These are phyloP conservation scores for Paraconiothyrium sp. DNA, from an alignment of 2,329 filamentous ascomycete genomes.

Conservation along the genomic window DNA sequence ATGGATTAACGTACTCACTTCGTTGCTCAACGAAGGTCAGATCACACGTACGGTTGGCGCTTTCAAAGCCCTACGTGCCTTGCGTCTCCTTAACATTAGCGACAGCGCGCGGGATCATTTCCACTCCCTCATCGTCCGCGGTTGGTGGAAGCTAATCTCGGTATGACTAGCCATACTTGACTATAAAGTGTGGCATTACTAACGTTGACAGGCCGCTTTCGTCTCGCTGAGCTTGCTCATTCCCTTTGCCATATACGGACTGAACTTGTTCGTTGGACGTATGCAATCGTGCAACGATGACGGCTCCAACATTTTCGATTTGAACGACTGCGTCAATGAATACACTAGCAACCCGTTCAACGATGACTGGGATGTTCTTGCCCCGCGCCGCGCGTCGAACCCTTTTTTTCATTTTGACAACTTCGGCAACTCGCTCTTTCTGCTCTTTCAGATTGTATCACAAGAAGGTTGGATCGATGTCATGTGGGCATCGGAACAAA, in stretches of 20 bases:
- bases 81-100: slow-evolving; percentile 92
- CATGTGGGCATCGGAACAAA: slow-evolving; percentile 83
- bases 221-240: slow-evolving; percentile 94
- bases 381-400: slow-evolving; percentile 83
- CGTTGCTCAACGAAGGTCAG: slow-evolving; percentile 81
- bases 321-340: slow-evolving; percentile 85
- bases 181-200: slow-evolving; percentile 5
- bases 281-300: slow-evolving; percentile 83
- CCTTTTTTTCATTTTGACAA: slow-evolving; percentile 92
- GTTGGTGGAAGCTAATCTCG: slow-evolving; percentile 92
- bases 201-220: slow-evolving; percentile 72
- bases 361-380: slow-evolving; percentile 79
- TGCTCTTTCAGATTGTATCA: slow-evolving; percentile 97
- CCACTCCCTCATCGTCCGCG: slow-evolving; percentile 92
- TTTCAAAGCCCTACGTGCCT: slow-evolving; percentile 93
- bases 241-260: slow-evolving; percentile 93
- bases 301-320: slow-evolving; percentile 62
- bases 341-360: slow-evolving; percentile 75
- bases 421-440: slow-evolving; percentile 92
- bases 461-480: slow-evolving; percentile 98
- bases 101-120: slow-evolving; percentile 96
- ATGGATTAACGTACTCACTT: slow-evolving; percentile 92
- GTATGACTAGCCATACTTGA: slow-evolving; percentile 54
- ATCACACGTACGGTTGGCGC: slow-evolving; percentile 92
- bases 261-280: slow-evolving; percentile 90